These are phyloP conservation scores for Xylaria curta DNA, from an alignment of 495 filamentous ascomycete genomes.

Conservation along the genomic window DNA sequence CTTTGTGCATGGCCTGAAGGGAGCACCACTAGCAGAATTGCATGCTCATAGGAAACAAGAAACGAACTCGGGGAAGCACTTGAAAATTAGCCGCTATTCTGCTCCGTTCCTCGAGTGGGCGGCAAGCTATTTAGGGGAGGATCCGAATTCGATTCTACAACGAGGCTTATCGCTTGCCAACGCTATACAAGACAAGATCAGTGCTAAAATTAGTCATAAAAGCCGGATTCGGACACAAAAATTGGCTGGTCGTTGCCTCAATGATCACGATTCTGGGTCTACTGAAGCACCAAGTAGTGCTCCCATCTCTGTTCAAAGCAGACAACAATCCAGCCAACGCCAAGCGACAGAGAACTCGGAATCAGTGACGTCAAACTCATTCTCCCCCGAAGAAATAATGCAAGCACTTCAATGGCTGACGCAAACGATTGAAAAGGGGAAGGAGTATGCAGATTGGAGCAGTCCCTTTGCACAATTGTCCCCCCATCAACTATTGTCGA, in stretches of 20 bases:
- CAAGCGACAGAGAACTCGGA: background rate
- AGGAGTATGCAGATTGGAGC: background rate
- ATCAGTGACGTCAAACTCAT: background rate
- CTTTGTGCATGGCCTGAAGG: background rate
- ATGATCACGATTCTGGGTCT: background rate
- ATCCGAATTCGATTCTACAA: background rate
- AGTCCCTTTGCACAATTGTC: background rate
- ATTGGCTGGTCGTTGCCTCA: background rate
- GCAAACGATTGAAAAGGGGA: background rate
- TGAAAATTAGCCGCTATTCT: background rate
- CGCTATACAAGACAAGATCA: background rate
- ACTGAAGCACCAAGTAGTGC: background rate
- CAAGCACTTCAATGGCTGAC: background rate
- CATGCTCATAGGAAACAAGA: background rate
- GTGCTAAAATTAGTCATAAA: background rate
- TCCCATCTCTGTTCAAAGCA: background rate
- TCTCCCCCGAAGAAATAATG: background rate
- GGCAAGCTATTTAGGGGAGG: background rate
- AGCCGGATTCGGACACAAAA: background rate
- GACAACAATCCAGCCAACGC: background rate
- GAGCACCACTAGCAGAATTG: background rate
- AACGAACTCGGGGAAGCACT: background rate
- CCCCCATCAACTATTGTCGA: background rate
- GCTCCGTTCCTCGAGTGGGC: background rate
- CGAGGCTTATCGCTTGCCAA: background rate